Evolutionary conservation across 306 rosid species (phyloP).

Genomic region (Ammopiptanthus mongolicus): DNA sequence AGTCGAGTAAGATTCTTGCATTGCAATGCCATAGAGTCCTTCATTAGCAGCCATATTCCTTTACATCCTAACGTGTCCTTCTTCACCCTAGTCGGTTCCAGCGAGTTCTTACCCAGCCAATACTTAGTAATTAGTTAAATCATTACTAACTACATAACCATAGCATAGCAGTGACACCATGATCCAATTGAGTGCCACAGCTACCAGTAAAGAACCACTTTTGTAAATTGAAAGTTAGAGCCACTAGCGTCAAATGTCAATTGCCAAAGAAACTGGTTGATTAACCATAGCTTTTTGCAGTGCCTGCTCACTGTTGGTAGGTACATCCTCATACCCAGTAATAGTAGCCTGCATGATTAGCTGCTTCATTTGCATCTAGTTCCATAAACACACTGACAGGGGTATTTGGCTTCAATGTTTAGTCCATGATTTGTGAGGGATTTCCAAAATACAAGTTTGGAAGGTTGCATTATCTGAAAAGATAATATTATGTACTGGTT

Average conservation of each 20-base stretch:
- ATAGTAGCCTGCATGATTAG: conserved; percentile 16
- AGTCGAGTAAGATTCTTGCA: conserved; percentile 43
- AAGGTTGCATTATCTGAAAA: too few species aligned
- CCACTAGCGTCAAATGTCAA: conserved; percentile 42
- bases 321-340: conserved; percentile 31
- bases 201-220: conserved; percentile 43
- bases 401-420: conserved; percentile 27
- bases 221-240: conserved; percentile 23
- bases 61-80: conserved; percentile 39
- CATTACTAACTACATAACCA: conserved; percentile 32
- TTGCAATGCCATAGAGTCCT: conserved; percentile 48
- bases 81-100: conserved; percentile 43
- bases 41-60: conserved; percentile 28
- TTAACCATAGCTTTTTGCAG: conserved; percentile 32
- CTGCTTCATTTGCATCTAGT: conserved; percentile 10
- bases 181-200: conserved; percentile 39
- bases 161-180: conserved; percentile 38
- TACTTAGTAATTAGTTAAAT: conserved; percentile 39
- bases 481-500: too few species aligned
- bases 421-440: conserved; percentile 36
- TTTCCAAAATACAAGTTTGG: too few species aligned
- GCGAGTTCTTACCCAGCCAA: conserved; percentile 55
- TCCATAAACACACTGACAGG: conserved; percentile 28
- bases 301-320: conserved; percentile 26
- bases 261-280: conserved; percentile 42